Base-by-base conservation (phyloP, 805 yeast genomes). In the Metschnikowia matae region DNA sequence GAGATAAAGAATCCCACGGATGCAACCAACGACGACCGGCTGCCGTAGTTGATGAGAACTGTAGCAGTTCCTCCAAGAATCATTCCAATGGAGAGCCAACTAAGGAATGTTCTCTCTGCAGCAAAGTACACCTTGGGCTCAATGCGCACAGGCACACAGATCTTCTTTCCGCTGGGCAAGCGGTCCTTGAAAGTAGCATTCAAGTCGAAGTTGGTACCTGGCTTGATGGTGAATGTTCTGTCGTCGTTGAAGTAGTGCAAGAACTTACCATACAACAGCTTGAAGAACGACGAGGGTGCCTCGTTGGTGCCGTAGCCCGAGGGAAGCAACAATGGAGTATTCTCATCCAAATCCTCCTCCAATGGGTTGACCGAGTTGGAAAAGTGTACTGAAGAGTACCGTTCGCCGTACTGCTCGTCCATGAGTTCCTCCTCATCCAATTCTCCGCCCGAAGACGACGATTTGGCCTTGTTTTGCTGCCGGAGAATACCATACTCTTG, bases 51-150 rank as follows among this genome's bases (percentile, higher is more conserved):
- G 59, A 92, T 74, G 58, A 94, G 76, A 0, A 96, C 80, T 7
- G 90, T 87, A 1, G 97, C 95, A 38, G 96, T 87, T 44, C 92
- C 95, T 40, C 94, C 90, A 50, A 94, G 75, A 40, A 92, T 75
- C 75, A 94, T 81, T 7, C 94, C 88, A 59, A 94, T 89, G 38
- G 96, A 91, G 49, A 92, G 72, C 99, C 99, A 94, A 38, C 95
- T 82, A 54, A 94, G 75, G 63, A 84, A 92, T 0, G 99, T 94
- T 71, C 99, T 83, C 69, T 94, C 99, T 21, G 96, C 89, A 6
- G 99, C 99, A 69, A 94, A 94, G 67, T 94, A 94, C n/a, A 94
- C 99, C 72, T 94, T 94, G 51, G 99, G 99, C 70, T 94, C 99
- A 35, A 94, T 91, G 62, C 99, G 81, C 36, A 94, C 95, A 2